These are phyloP conservation scores for Gastrolobium bilobum DNA, from an alignment of 306 rosid species.

Conservation along the genomic window DNA sequence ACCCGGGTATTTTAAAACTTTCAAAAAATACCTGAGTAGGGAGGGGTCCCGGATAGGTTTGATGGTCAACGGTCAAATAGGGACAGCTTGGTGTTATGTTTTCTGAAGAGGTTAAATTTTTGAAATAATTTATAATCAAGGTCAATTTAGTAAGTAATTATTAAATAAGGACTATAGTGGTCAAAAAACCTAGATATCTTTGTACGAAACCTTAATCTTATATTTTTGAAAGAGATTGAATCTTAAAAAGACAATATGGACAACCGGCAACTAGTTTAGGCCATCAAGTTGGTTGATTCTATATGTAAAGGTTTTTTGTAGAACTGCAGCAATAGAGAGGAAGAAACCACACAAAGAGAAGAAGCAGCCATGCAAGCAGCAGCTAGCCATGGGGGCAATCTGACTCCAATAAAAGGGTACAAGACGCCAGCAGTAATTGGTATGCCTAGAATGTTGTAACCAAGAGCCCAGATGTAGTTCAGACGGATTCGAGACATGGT, in stretches of 20 bases:
- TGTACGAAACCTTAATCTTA: too few relatives aligned
- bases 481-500: conserved; percentile 87
- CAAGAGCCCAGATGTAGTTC: conserved; percentile 95
- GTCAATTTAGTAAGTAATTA: too few relatives aligned
- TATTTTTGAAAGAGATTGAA: too few relatives aligned
- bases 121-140: too few relatives aligned
- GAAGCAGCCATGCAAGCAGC: conserved; percentile 99
- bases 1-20: too few relatives aligned
- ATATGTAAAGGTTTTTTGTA: conserved; percentile 83
- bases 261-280: background rate
- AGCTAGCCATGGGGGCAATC: conserved; percentile 97
- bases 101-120: too few relatives aligned
- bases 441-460: conserved; percentile 93
- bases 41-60: too few relatives aligned
- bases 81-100: too few relatives aligned
- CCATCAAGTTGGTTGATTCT: conserved; percentile 43
- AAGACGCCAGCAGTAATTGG: conserved; percentile 93
- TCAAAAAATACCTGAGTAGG: too few relatives aligned
- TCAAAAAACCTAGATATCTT: too few relatives aligned
- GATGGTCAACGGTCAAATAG: too few relatives aligned
- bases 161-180: too few relatives aligned
- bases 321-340: conserved; percentile 86
- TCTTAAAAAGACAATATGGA: background rate
- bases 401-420: conserved; percentile 81
- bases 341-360: conserved; percentile 90